Percentiles rank a stretch among this genome's conserved stretches.
These are phyloP conservation scores for Leersia perrieri DNA, from an alignment of 176 grass and related monocot species.

Conservation along the genomic window DNA sequence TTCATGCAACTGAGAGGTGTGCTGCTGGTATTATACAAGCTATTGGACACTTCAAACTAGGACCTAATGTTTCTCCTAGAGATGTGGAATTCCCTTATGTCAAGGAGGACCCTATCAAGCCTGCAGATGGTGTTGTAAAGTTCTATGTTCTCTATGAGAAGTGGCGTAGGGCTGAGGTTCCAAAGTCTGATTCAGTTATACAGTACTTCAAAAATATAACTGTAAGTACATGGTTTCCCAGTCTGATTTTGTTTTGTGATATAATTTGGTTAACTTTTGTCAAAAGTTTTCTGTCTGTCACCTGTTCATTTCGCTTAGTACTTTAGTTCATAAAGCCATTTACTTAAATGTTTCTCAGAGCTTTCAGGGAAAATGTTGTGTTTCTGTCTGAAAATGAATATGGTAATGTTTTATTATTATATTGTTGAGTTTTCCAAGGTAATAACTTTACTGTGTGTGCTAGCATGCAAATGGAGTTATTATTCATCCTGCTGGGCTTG, in stretches of 20 bases:
- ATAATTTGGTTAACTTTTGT: neutral
- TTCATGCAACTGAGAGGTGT: slow-evolving; percentile 78
- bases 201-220: slow-evolving; percentile 55
- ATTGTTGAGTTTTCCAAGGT: slow-evolving; percentile 7
- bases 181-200: slow-evolving; percentile 53
- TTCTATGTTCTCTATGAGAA: slow-evolving; percentile 81
- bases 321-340: neutral
- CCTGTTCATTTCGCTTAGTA: neutral
- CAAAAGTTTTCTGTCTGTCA: neutral
- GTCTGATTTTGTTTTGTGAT: slow-evolving; percentile 16
- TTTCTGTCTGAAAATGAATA: neutral
- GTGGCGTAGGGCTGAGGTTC: slow-evolving; percentile 59
- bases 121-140: slow-evolving; percentile 54
- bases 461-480: slow-evolving; percentile 66
- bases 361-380: neutral
- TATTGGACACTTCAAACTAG: slow-evolving; percentile 69
- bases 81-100: slow-evolving; percentile 54
- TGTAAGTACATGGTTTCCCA: slow-evolving; percentile 45
- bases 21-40: slow-evolving; percentile 88
- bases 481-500: slow-evolving; percentile 70
- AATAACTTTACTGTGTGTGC: slow-evolving; percentile 3
- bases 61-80: slow-evolving; percentile 69
- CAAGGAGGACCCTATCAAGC: slow-evolving; percentile 43
- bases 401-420: neutral
- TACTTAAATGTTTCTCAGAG: neutral